Evolutionary conservation across 257 asterid species (phyloP).

Genomic region (Solanum neorickii): DNA sequence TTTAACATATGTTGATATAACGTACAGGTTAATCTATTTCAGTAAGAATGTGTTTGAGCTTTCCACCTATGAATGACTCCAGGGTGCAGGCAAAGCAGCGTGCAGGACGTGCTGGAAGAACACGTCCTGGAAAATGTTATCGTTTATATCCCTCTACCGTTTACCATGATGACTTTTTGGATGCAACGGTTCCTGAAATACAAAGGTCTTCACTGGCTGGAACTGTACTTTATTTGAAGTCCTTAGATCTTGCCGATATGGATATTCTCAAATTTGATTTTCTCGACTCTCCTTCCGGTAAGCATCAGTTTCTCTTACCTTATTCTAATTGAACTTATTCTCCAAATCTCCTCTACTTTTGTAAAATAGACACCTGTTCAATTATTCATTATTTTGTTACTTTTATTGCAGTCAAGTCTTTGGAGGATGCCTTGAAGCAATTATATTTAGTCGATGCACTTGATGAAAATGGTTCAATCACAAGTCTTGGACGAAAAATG

Average conservation of each 20-base stretch:
- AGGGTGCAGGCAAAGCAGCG: constrained; percentile 99
- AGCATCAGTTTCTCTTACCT: constrained; percentile 13
- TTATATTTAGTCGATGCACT: constrained; percentile 84
- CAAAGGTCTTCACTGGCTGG: constrained; percentile 97
- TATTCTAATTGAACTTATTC: neutral
- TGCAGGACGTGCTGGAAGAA: constrained; percentile 98
- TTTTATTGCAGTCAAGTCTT: constrained; percentile 60
- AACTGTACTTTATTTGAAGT: constrained; percentile 82
- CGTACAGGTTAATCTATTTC: neutral
- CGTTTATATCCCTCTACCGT: constrained; percentile 69
- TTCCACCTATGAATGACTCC: neutral
- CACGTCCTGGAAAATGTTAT: constrained; percentile 89
- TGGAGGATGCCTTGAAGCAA: constrained; percentile 92
- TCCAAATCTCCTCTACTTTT: neutral
- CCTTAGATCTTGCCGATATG: constrained; percentile 81
- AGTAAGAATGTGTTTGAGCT: neutral
- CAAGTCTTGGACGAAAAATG: constrained; percentile 79
- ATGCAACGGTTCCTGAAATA: constrained; percentile 90
- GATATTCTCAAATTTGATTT: constrained; percentile 88
- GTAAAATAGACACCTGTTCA: neutral
- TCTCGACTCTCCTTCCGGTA: constrained; percentile 91
- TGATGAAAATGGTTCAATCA: constrained; percentile 70
- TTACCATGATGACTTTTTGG: constrained; percentile 73
- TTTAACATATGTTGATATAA: neutral
- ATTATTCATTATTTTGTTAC: constrained; percentile 5